These are phyloP conservation scores for Geosmithia putterillii DNA, from an alignment of 2,329 filamentous ascomycete genomes.

Conservation along the genomic window DNA sequence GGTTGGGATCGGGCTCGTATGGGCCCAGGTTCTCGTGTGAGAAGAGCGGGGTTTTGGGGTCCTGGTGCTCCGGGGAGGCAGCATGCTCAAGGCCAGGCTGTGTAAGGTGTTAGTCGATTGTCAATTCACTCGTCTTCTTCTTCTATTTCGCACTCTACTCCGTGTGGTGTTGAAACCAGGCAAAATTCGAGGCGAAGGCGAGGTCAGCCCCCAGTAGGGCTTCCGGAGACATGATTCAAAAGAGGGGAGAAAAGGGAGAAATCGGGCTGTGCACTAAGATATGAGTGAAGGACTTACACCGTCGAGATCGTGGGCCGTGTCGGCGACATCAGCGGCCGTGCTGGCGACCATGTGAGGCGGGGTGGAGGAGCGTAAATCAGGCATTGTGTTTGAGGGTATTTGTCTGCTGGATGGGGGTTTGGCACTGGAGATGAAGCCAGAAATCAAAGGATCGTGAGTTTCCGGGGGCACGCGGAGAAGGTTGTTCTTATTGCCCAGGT, in stretches of 20 bases:
- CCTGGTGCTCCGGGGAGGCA: background rate
- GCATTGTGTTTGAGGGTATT: background rate
- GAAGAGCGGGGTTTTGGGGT: background rate
- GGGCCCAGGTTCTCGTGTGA: background rate
- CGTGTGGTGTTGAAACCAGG: too few relatives aligned
- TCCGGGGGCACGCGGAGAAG: conserved; percentile 17
- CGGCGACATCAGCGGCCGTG: conserved; percentile 30
- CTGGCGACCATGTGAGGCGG: conserved; percentile 26
- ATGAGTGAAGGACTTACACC: conserved; percentile 5
- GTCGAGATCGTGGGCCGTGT: conserved; percentile 25
- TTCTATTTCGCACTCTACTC: too few relatives aligned
- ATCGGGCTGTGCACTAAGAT: background rate
- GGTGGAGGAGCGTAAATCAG: conserved; percentile 15
- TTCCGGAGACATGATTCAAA: too few relatives aligned
- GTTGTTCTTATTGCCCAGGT: conserved; percentile 35
- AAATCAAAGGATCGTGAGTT: background rate
- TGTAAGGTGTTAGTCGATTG: conserved; percentile 4
- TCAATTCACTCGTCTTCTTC: too few relatives aligned
- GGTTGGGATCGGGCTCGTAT: background rate
- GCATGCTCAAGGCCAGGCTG: background rate
- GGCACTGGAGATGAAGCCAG: background rate
- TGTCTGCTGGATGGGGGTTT: background rate
- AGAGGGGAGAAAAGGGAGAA: background rate
- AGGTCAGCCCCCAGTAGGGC: too few relatives aligned
- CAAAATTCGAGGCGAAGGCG: too few relatives aligned